Conservation (phyloP, 164 flowering plant species). For the Tetrastigma voinierianum region DNA sequence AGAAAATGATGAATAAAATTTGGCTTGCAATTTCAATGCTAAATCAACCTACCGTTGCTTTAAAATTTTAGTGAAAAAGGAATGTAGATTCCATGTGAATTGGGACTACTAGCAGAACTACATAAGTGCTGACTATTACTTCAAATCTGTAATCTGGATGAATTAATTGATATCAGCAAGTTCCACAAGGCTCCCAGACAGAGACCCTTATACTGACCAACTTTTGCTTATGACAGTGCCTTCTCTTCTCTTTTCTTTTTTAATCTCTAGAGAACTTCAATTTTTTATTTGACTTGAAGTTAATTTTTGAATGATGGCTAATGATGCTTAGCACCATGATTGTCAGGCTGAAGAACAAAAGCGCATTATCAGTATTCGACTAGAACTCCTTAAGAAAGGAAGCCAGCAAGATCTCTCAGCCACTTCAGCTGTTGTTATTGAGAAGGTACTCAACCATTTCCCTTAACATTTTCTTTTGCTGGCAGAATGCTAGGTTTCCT, state of each 20-base stretch:
- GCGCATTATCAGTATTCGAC: slow-evolving; percentile 24
- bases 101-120: too few relatives aligned
- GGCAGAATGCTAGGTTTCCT: too few relatives aligned
- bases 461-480: not conserved
- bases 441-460: slow-evolving; percentile 32
- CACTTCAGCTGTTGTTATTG: slow-evolving; percentile 21
- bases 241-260: not conserved
- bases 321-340: not conserved
- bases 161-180: too few relatives aligned
- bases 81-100: not conserved
- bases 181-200: too few relatives aligned
- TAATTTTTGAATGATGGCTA: not conserved
- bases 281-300: not conserved
- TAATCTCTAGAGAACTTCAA: not conserved
- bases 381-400: slow-evolving; percentile 42
- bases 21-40: not conserved
- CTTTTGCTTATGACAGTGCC: too few relatives aligned
- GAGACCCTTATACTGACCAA: too few relatives aligned
- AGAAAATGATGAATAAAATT: not conserved
- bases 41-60: not conserved
- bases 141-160: too few relatives aligned
- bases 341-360: slow-evolving; percentile 50
- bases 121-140: not conserved
- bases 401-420: slow-evolving; percentile 21
- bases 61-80: not conserved